Evolutionary conservation across 306 rosid genomes (phyloP).

Genomic region (cucumber (Cucumis sativus)): DNA sequence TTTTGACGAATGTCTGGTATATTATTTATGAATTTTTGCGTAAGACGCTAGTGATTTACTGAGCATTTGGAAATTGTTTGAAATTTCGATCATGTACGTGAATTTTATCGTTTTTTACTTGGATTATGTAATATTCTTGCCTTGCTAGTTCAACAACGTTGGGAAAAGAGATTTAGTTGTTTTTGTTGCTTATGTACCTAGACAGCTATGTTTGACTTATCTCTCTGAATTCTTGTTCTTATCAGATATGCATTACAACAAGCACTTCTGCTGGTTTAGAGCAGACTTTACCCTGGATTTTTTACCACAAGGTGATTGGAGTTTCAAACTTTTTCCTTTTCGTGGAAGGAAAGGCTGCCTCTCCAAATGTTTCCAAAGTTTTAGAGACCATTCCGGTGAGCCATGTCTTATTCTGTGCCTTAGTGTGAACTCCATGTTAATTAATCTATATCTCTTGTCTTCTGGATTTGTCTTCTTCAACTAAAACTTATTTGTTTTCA

Average conservation of each 20-base stretch:
- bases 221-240: slow-evolving; percentile 6
- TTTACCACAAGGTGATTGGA: slow-evolving; percentile 87
- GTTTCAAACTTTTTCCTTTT: slow-evolving; percentile 76
- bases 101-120: not conserved
- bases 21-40: not conserved
- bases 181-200: not conserved
- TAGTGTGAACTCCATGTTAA: not conserved
- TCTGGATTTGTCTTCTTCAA: not conserved
- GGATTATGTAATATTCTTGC: not conserved
- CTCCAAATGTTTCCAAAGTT: slow-evolving; percentile 62
- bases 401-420: not conserved
- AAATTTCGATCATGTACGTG: not conserved
- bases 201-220: not conserved
- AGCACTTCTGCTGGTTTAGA: slow-evolving; percentile 84
- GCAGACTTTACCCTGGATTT: slow-evolving; percentile 91
- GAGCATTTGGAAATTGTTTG: not conserved
- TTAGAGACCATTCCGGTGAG: slow-evolving; percentile 85
- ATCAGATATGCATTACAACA: slow-evolving; percentile 56
- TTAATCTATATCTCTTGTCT: not conserved
- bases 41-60: not conserved
- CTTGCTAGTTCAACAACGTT: not conserved
- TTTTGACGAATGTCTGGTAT: not conserved
- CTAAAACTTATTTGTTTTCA: slow-evolving; percentile 14
- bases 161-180: not conserved
- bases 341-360: slow-evolving; percentile 93